These are phyloP conservation scores for Orbilia ellipsospora DNA, from an alignment of 2,329 filamentous ascomycete species.

Conservation along the genomic window DNA sequence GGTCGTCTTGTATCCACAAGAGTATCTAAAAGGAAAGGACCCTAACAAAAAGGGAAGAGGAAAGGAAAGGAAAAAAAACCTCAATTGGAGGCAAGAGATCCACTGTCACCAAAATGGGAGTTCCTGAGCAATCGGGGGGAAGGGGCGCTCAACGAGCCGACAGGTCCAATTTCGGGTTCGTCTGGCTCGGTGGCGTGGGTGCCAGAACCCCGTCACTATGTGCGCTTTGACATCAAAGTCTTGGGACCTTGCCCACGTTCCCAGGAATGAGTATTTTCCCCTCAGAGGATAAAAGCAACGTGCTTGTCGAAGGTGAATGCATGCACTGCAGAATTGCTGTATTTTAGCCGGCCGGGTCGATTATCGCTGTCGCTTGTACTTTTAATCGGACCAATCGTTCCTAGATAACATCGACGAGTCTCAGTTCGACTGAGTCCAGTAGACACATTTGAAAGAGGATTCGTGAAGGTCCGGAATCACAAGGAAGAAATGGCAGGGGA, in stretches of 20 bases:
- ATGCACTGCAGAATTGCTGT: not conserved
- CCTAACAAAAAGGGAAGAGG: slow-evolving; percentile 7
- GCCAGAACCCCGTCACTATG: slow-evolving; percentile 21
- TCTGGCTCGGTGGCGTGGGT: slow-evolving; percentile 47
- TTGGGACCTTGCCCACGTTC: slow-evolving; percentile 17
- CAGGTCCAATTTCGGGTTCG: slow-evolving; percentile 47
- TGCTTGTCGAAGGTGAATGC: not conserved
- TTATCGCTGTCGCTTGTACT: slow-evolving; percentile 39
- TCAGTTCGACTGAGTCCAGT: slow-evolving; percentile 23
- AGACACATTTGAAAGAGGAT: slow-evolving; percentile 30
- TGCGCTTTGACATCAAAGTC: slow-evolving; percentile 48
- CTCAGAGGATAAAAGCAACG: slow-evolving; percentile 1
- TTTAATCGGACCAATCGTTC: slow-evolving; percentile 43
- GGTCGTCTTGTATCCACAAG: slow-evolving; percentile 35
- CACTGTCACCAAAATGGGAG: slow-evolving; percentile 11
- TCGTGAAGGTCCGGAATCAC: slow-evolving; percentile 19
- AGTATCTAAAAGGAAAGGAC: not conserved
- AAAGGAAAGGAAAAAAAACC: slow-evolving; percentile 23
- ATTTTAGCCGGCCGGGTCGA: slow-evolving; percentile 40
- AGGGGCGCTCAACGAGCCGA: slow-evolving; percentile 7
- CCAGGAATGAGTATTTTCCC: not conserved
- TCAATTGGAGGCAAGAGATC: not conserved
- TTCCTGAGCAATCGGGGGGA: slow-evolving; percentile 27
- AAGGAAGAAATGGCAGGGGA: slow-evolving; percentile 18
- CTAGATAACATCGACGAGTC: slow-evolving; percentile 24